Conservation (phyloP, 2,329 filamentous ascomycete genomes). For the Bisporella sp. region DNA sequence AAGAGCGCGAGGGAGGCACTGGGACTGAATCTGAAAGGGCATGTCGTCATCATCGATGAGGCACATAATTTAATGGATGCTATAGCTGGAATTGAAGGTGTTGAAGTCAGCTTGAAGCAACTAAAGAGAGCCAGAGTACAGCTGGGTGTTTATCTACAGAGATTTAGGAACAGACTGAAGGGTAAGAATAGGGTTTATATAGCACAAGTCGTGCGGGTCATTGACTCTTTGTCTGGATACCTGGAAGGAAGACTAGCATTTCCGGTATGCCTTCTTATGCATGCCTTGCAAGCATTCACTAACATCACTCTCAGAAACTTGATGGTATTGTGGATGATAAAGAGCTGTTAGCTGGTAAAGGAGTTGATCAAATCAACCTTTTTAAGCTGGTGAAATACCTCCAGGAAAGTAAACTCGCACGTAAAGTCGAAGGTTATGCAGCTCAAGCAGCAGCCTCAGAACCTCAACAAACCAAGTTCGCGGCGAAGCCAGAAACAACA, state of each 20-base stretch:
- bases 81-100: slow-evolving; percentile 78
- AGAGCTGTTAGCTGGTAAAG: slow-evolving; percentile 71
- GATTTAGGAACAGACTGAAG: slow-evolving; percentile 81
- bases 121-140: slow-evolving; percentile 67
- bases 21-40: slow-evolving; percentile 75
- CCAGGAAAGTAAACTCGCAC: slow-evolving; percentile 83
- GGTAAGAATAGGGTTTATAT: slow-evolving; percentile 89
- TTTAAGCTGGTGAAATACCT: slow-evolving; percentile 84
- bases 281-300: neutral
- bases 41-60: slow-evolving; percentile 93
- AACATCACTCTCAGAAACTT: slow-evolving; percentile 26
- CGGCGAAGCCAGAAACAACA: slow-evolving; percentile 10
- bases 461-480: slow-evolving; percentile 8
- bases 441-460: slow-evolving; percentile 38
- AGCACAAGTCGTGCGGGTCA: slow-evolving; percentile 74
- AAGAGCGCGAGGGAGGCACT: slow-evolving; percentile 81
- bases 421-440: slow-evolving; percentile 89
- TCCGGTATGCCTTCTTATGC: slow-evolving; percentile 34
- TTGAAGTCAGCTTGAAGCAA: slow-evolving; percentile 66
- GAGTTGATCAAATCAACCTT: slow-evolving; percentile 91
- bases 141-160: slow-evolving; percentile 74
- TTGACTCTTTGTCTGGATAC: slow-evolving; percentile 71
- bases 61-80: slow-evolving; percentile 98
- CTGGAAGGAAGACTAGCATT: slow-evolving; percentile 46
- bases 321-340: slow-evolving; percentile 67